Evolutionary conservation across 2,329 filamentous ascomycete genomes (phyloP), one percentile per base, ranked within the genome.

Genomic region (Hypoxylon sp.): DNA sequence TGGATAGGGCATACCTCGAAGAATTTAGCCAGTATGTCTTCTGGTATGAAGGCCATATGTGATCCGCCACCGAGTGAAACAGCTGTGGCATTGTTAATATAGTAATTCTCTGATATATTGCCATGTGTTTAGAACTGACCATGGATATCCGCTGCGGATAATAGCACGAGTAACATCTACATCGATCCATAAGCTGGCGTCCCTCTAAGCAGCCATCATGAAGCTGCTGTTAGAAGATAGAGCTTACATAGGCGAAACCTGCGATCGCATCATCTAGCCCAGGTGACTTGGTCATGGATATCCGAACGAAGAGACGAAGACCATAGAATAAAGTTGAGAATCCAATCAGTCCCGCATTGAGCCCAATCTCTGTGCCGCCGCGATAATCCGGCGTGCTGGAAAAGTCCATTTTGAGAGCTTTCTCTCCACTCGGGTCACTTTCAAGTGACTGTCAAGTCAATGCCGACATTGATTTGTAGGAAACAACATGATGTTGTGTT

Each of bases 331-430:
- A 10, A 2, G 72, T 75, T 36, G 78, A 77, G 21, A 79, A 61
- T 45, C 62, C 68, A 36, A 79, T 78, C 1, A 79, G 79, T 67
- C 80, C 84, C 60, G 80, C 78, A 69, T 82, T 83, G 72, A 87
- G 76, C 72, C 87, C 82, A 70, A 86, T 82, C 80, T 86, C 84
- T 17, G n/a, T 36, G 3, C 11, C 41, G 30, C 71, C 70, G 50
- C 53, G 67, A 28, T 69, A 69, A 9, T 64, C 71, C 1, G 67
- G 59, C 4, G 46, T 63, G 14, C 28, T 28, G 30, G 52, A 30
- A 7, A 69, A 61, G 23, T 63, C 65, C 68, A 67, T 69, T 14
- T 38, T 53, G 38, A 30, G 32, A 41, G 28, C 13, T 23, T 34
- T 2, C n/a, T 30, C 13, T 34, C 10, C 11, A 9, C 49, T 14